These are phyloP conservation scores for Fusarium concolor DNA, from an alignment of 2,329 filamentous ascomycete genomes.

Conservation along the genomic window DNA sequence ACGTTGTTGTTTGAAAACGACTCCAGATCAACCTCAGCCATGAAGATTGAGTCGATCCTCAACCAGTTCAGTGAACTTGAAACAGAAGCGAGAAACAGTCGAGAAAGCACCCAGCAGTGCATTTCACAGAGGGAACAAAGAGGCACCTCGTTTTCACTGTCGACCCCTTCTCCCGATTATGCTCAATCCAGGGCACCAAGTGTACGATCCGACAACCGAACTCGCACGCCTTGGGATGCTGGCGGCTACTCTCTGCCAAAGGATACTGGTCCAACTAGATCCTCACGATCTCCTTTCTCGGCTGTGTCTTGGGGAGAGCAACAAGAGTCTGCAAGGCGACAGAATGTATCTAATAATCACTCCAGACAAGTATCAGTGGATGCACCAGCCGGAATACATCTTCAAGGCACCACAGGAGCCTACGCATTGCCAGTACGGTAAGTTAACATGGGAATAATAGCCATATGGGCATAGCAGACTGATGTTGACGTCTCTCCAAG, in stretches of 20 bases:
- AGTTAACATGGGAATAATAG: slow-evolving; percentile 3
- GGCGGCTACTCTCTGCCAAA: slow-evolving; percentile 61
- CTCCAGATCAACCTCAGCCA: slow-evolving; percentile 10
- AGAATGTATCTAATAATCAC: slow-evolving; percentile 35
- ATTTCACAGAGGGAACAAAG: slow-evolving; percentile 10
- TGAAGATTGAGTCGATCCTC: slow-evolving; percentile 39
- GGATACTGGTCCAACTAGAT: slow-evolving; percentile 53
- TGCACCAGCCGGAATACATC: slow-evolving; percentile 35
- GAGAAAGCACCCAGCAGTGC: slow-evolving; percentile 17
- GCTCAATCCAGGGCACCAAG: slow-evolving; percentile 40
- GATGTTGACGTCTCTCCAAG: slow-evolving; percentile 29
- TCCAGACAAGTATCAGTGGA: slow-evolving; percentile 51
- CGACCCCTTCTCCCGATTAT: slow-evolving; percentile 52
- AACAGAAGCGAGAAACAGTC: slow-evolving; percentile 13
- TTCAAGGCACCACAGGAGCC: slow-evolving; percentile 29
- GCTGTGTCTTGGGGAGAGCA: slow-evolving; percentile 44
- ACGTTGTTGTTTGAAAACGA: neutral
- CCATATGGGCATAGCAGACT: neutral
- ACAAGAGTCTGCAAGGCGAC: slow-evolving; percentile 32
- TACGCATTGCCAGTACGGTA: slow-evolving; percentile 45
- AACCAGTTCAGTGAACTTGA: slow-evolving; percentile 41
- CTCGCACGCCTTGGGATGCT: slow-evolving; percentile 63
- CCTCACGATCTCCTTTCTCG: slow-evolving; percentile 37
- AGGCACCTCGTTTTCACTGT: slow-evolving; percentile 41
- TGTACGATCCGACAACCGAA: slow-evolving; percentile 39